A percentile compares a stretch with the other conserved stretches of the same genome.
Conservation (phyloP, 352 stramenopile genomes). For the Phytophthora pseudosyringae region DNA sequence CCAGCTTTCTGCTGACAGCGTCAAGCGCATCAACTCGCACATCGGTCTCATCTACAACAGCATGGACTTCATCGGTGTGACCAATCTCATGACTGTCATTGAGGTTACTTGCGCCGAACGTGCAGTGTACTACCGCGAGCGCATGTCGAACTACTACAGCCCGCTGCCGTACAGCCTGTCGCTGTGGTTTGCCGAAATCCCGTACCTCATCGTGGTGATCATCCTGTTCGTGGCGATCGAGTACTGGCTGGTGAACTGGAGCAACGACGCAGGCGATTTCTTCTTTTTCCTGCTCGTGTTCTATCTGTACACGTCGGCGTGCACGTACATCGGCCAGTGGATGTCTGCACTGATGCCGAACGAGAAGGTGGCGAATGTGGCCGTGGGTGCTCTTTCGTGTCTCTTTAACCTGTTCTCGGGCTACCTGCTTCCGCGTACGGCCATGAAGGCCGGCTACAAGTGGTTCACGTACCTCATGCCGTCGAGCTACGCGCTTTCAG, state of each 20-base stretch:
- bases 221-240: constrained; percentile 51
- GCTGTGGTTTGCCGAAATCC: constrained; percentile 63
- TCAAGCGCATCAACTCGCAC: constrained; percentile 60
- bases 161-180: constrained; percentile 67
- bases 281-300: too few species aligned
- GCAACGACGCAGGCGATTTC: too few species aligned
- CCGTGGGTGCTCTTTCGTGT: constrained; percentile 64
- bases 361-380: too few species aligned
- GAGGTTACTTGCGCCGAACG: constrained; percentile 68
- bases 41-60: constrained; percentile 72
- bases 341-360: too few species aligned
- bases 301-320: too few species aligned
- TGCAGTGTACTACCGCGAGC: constrained; percentile 70
- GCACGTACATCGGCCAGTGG: too few species aligned
- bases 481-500: constrained; percentile 57
- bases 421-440: constrained; percentile 51
- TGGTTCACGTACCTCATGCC: constrained; percentile 72
- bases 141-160: too few species aligned
- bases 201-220: constrained; percentile 56
- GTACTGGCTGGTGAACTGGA: too few species aligned
- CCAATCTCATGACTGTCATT: constrained; percentile 65
- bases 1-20: too few species aligned
- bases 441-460: constrained; percentile 60
- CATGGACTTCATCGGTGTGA: constrained; percentile 74
- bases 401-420: constrained; percentile 69